A percentile compares a stretch with the other conserved stretches of the same genome.
Evolutionary conservation across 2,329 filamentous ascomycete genomes (phyloP).

Genomic region (Apiospora saccharicola): DNA sequence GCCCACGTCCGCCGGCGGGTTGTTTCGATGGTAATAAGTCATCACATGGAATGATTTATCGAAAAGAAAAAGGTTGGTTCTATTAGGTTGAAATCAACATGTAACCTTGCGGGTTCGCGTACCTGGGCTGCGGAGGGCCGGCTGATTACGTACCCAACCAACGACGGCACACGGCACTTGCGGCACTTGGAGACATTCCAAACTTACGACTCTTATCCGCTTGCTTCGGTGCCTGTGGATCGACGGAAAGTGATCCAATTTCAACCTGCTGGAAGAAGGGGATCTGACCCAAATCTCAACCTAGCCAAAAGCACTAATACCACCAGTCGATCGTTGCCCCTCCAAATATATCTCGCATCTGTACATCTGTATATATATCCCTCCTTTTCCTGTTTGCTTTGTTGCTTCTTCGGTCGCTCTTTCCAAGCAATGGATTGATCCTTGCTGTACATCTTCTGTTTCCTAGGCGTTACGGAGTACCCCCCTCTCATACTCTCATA

Average conservation of each 20-base stretch:
- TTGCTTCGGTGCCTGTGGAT: constrained; percentile 8
- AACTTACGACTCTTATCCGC: constrained; percentile 8
- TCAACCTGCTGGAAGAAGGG: background rate
- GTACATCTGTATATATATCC: background rate
- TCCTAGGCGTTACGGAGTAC: background rate
- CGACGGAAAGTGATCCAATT: constrained; percentile 9
- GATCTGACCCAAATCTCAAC: constrained; percentile 8
- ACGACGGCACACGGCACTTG: constrained; percentile 6
- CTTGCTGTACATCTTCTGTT: background rate
- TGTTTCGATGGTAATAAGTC: background rate
- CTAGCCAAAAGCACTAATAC: background rate
- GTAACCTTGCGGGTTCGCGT: background rate
- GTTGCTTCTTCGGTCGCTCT: background rate
- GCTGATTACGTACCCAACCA: constrained; percentile 3
- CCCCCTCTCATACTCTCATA: background rate
- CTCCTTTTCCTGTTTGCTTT: background rate
- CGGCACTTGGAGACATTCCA: constrained; percentile 15
- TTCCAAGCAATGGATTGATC: background rate
- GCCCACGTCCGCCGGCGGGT: background rate
- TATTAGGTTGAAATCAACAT: constrained; percentile 13
- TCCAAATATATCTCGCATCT: background rate
- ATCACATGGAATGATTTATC: background rate
- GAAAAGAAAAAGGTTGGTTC: background rate
- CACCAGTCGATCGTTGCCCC: constrained; percentile 4
- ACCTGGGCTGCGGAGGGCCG: background rate